Percentiles rank a stretch among this genome's conserved stretches.
Conservation (phyloP, 768 basidiomycete genomes). For the Mycena chlorophos region DNA sequence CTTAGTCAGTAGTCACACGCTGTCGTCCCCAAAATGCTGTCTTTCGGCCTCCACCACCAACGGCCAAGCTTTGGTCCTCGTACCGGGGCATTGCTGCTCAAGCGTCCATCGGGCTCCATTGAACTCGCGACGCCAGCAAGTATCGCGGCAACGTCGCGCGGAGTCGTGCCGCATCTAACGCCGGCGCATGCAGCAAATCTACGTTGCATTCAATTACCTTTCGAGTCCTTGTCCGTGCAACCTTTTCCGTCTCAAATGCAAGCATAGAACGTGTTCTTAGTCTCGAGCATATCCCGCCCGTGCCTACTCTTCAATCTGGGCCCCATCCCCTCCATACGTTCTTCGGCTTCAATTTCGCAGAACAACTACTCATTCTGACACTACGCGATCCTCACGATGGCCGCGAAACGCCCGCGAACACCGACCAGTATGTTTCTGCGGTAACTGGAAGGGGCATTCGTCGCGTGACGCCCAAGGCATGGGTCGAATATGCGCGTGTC, state of each 20-base stretch:
- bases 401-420: slow-evolving; percentile 73
- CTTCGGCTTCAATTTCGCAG: slow-evolving; percentile 50
- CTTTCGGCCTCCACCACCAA: background rate
- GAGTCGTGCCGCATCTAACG: slow-evolving; percentile 72
- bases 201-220: slow-evolving; percentile 68
- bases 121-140: slow-evolving; percentile 24
- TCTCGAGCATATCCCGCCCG: slow-evolving; percentile 65
- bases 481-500: slow-evolving; percentile 51
- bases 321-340: slow-evolving; percentile 61
- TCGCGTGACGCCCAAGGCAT: slow-evolving; percentile 58
- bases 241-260: slow-evolving; percentile 17
- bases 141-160: slow-evolving; percentile 66
- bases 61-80: background rate
- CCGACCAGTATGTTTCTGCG: slow-evolving; percentile 55
- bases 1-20: too few species aligned
- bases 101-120: background rate
- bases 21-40: too few species aligned
- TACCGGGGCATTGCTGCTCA: background rate
- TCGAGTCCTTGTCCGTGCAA: slow-evolving; percentile 75
- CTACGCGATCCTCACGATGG: slow-evolving; percentile 66
- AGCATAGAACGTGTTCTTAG: slow-evolving; percentile 30
- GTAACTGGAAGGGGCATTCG: slow-evolving; percentile 67
- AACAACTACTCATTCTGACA: slow-evolving; percentile 59
- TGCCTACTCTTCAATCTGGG: slow-evolving; percentile 60
- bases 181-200: slow-evolving; percentile 56